Evolutionary conservation across 2,329 filamentous ascomycete genomes (phyloP).

Genomic region (Sphaceloma murrayae): DNA sequence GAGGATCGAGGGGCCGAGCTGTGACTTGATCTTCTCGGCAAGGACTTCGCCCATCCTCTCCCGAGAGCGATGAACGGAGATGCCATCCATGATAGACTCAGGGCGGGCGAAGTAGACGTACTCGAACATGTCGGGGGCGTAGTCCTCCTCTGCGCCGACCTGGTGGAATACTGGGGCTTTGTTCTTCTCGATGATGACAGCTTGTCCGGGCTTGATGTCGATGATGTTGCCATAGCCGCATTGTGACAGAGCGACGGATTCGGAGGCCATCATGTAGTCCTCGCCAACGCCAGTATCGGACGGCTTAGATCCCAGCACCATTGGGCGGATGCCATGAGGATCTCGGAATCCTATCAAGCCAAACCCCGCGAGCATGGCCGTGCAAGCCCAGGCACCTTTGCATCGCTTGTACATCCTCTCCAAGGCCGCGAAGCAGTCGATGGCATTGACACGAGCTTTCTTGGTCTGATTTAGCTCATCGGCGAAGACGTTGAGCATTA

Average conservation of each 20-base stretch:
- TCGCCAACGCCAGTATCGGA: conserved; percentile 53
- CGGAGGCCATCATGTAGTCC: conserved; percentile 88
- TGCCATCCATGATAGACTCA: conserved; percentile 75
- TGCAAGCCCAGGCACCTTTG: conserved; percentile 68
- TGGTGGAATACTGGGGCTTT: conserved; percentile 64
- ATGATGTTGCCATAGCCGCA: conserved; percentile 67
- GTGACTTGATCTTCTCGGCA: conserved; percentile 59
- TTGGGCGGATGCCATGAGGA: conserved; percentile 69
- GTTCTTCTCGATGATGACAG: conserved; percentile 76
- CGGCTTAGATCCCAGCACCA: conserved; percentile 65
- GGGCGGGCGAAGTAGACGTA: conserved; percentile 80
- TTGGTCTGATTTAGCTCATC: conserved; percentile 70
- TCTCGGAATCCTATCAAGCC: conserved; percentile 74
- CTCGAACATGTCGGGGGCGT: conserved; percentile 80
- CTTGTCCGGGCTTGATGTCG: conserved; percentile 74
- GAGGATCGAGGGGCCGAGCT: conserved; percentile 59
- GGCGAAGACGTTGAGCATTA: conserved; percentile 82
- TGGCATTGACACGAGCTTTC: conserved; percentile 68
- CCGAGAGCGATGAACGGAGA: conserved; percentile 73
- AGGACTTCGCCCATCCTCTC: conserved; percentile 80
- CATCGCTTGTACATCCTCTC: conserved; percentile 63
- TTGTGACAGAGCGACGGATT: conserved; percentile 73
- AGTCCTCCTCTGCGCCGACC: conserved; percentile 56
- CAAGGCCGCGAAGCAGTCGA: conserved; percentile 66
- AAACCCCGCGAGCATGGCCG: conserved; percentile 73